A percentile compares a stretch with the other conserved stretches of the same genome.
phyloP scores from a whole-genome alignment of 495 filamentous ascomycete species.

The Penicillium crystallinum region DNA sequence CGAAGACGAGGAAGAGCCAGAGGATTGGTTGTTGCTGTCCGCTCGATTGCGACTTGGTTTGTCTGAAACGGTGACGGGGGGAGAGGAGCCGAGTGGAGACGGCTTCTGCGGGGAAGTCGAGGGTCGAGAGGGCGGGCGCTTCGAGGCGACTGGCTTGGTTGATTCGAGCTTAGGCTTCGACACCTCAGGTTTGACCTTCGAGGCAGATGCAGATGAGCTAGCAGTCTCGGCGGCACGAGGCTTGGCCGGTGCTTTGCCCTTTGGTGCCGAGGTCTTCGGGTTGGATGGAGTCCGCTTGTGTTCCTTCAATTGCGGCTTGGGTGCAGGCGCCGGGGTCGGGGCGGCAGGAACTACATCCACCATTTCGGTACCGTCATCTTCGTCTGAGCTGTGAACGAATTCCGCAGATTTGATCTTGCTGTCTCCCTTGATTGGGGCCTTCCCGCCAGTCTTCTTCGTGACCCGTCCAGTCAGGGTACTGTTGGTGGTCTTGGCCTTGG shows the following conservation, averaged over 20 bases:
- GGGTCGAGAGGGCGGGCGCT: conserved; percentile 34
- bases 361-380: conserved; percentile 46
- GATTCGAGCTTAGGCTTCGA: conserved; percentile 21
- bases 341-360: conserved; percentile 30
- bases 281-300: conserved; percentile 11
- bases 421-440: conserved; percentile 37
- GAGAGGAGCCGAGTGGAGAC: conserved; percentile 69
- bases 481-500: conserved; percentile 49
- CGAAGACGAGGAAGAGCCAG: conserved; percentile 40
- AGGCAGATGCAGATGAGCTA: background rate
- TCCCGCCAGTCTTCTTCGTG: conserved; percentile 48
- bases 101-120: conserved; percentile 63
- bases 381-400: conserved; percentile 70
- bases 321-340: conserved; percentile 10
- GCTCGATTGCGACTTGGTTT: conserved; percentile 41
- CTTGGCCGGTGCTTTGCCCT: conserved; percentile 13
- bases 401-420: conserved; percentile 65
- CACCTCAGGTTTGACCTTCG: conserved; percentile 14
- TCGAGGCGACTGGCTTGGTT: conserved; percentile 25
- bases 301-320: conserved; percentile 12
- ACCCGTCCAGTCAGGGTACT: conserved; percentile 48
- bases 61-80: conserved; percentile 69
- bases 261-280: conserved; percentile 1
- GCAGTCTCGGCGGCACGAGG: conserved; percentile 10
- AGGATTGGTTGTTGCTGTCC: conserved; percentile 40